A percentile compares a stretch with the other conserved stretches of the same genome.
Evolutionary conservation across 768 basidiomycete genomes (phyloP).

Genomic region (Lactarius evosmus): DNA sequence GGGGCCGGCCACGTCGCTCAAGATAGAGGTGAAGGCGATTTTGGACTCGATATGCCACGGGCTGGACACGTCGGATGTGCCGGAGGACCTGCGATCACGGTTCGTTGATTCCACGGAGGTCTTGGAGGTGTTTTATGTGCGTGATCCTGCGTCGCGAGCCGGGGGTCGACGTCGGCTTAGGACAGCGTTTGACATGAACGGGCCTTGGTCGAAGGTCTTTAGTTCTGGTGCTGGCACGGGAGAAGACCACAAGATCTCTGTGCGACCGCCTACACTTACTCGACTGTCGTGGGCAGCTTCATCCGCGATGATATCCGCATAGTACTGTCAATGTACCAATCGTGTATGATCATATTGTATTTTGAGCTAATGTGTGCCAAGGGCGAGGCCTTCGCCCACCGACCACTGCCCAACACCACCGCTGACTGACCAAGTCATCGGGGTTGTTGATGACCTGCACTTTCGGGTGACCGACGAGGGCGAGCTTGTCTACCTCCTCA

Average conservation of each 20-base stretch:
- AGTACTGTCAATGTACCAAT: not conserved
- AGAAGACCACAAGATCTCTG: not conserved
- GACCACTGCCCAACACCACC: not conserved
- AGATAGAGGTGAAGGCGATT: slow-evolving; percentile 11
- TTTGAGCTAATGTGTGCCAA: no score
- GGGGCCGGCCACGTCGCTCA: not conserved
- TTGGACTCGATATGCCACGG: slow-evolving; percentile 13
- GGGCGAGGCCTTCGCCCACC: not conserved
- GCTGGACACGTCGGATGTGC: slow-evolving; percentile 2
- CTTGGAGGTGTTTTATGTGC: slow-evolving; percentile 2
- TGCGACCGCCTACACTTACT: not conserved
- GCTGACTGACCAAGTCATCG: no score
- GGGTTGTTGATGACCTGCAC: not conserved
- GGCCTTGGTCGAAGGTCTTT: slow-evolving; percentile 16
- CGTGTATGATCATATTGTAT: not conserved
- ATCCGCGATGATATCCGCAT: not conserved
- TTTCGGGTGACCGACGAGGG: slow-evolving; percentile 12
- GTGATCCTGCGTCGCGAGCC: not conserved
- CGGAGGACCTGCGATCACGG: slow-evolving; percentile 4
- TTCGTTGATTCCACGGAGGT: slow-evolving; percentile 11
- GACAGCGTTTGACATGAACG: not conserved
- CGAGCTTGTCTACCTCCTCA: slow-evolving; percentile 12
- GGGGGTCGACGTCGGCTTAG: not conserved
- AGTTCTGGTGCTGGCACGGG: not conserved
- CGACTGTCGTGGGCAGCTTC: slow-evolving; percentile 4